A percentile compares a stretch with the other conserved stretches of the same genome.
These are phyloP conservation scores for Fusarium ramigenum DNA, from an alignment of 2,329 filamentous ascomycete genomes.

Conservation along the genomic window DNA sequence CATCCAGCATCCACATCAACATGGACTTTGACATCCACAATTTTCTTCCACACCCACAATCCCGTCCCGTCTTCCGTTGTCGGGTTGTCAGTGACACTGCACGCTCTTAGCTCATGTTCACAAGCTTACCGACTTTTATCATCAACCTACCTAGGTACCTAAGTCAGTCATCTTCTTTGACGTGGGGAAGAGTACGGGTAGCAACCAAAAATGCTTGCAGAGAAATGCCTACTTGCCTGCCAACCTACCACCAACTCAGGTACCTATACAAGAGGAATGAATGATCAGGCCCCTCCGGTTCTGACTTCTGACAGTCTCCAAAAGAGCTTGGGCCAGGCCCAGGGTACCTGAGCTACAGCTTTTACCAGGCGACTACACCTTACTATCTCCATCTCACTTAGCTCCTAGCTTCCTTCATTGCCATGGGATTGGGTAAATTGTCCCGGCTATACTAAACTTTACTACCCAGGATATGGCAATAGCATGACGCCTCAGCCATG, in stretches of 20 bases:
- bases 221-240: background rate
- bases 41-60: background rate
- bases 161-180: background rate
- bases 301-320: constrained; percentile 35
- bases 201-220: background rate
- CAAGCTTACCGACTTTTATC: background rate
- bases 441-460: constrained; percentile 22
- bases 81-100: background rate
- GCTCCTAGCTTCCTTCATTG: constrained; percentile 7
- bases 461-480: constrained; percentile 8
- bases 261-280: background rate
- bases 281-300: constrained; percentile 28
- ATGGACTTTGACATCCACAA: constrained; percentile 15
- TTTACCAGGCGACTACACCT: constrained; percentile 5
- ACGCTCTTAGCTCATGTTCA: background rate
- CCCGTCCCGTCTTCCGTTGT: background rate
- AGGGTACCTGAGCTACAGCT: constrained; percentile 17
- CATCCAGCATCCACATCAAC: constrained; percentile 22
- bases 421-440: constrained; percentile 32
- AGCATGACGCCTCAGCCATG: constrained; percentile 6
- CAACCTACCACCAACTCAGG: background rate
- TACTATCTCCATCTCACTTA: constrained; percentile 12
- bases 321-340: constrained; percentile 31
- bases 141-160: background rate
- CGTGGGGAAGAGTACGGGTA: background rate